Base-by-base conservation (phyloP, 257 asterid genomes). In the Solanum gracilifrons region DNA sequence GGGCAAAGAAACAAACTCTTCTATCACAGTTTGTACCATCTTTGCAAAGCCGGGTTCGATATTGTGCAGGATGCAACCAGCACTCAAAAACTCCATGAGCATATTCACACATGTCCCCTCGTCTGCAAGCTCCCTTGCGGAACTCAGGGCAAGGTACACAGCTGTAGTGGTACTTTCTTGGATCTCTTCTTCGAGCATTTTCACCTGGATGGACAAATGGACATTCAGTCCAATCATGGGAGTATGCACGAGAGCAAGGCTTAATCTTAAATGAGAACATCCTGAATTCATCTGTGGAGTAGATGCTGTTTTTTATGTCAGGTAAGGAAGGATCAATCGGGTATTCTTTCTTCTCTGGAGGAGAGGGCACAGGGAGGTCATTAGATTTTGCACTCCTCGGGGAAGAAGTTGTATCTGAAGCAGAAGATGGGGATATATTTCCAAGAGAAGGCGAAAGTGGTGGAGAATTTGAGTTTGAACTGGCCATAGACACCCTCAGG, bases 241-340 rank as follows among this genome's bases (percentile, higher is more conserved):
- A 62, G 69, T 73, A 41, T 23, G 82, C 87, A 43, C 86, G 86
- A 16, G 89, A 66, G 89, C 89, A 87, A n/a, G 55, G 73, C 46
- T 43, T 58, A 25, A 87, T 85, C 73, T 82, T 87, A 39, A 87
- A 87, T 13, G 84, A 84, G 60, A 58, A 87, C 87, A 87, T 87
- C 80, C 89, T 84, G 87, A 82, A 87, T 11, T 66, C 55, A 66
- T 87, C 89, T 0, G 98, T 95, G 9, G 98, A 90, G 90, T 94
- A 96, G 39, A 94, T 90, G 91, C 98, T 92, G 89, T 94, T 94
- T 88, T 94, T 96, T 46, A 96, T 96, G 90, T 96, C 98, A 0
- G 99, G 99, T 72, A 96, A 86, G 32, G 96, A 90, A 2, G 99
- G 98, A 89, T 96, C 99, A 83, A 92, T 75, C 0, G 96, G 98